phyloP scores from a whole-genome alignment of 108 stramenopile species.

The Cyclotella choctawhatcheeana region DNA sequence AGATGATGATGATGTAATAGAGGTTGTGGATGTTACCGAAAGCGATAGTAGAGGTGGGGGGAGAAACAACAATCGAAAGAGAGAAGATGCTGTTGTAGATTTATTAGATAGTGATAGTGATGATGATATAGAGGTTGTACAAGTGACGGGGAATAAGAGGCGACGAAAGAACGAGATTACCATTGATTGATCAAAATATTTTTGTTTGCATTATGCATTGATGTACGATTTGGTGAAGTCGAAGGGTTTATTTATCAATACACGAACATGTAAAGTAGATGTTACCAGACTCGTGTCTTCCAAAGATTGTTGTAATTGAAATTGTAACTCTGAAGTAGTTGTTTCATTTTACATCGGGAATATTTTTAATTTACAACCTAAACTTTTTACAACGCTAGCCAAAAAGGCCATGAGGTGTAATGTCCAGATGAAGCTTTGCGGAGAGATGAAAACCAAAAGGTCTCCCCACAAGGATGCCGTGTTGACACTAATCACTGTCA shows the following conservation, averaged over 20 bases:
- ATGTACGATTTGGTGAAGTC: not conserved
- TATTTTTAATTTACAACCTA: too few relatives aligned
- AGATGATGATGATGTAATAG: slow-evolving; percentile 9
- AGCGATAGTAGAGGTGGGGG: not conserved
- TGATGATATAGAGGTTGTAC: slow-evolving; percentile 30
- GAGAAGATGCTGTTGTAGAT: slow-evolving; percentile 35
- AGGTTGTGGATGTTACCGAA: slow-evolving; percentile 22
- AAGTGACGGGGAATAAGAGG: slow-evolving; percentile 12
- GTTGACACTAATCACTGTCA: not conserved
- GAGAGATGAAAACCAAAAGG: too few relatives aligned
- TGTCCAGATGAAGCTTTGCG: too few relatives aligned
- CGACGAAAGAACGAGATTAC: slow-evolving; percentile 18
- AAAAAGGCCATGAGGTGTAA: too few relatives aligned
- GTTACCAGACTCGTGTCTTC: too few relatives aligned
- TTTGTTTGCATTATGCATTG: not conserved
- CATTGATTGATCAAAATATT: not conserved
- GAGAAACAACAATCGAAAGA: not conserved
- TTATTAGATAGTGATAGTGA: slow-evolving; percentile 52
- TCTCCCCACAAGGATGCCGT: too few relatives aligned
- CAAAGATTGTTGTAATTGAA: too few relatives aligned
- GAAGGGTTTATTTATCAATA: not conserved
- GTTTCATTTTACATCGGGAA: too few relatives aligned
- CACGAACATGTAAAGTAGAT: too few relatives aligned
- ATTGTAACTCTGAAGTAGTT: too few relatives aligned
- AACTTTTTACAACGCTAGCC: too few relatives aligned